Percentiles rank a stretch among this genome's conserved stretches.
Conservation (phyloP, 2,329 filamentous ascomycete genomes). For the Arachnomyces sp. region DNA sequence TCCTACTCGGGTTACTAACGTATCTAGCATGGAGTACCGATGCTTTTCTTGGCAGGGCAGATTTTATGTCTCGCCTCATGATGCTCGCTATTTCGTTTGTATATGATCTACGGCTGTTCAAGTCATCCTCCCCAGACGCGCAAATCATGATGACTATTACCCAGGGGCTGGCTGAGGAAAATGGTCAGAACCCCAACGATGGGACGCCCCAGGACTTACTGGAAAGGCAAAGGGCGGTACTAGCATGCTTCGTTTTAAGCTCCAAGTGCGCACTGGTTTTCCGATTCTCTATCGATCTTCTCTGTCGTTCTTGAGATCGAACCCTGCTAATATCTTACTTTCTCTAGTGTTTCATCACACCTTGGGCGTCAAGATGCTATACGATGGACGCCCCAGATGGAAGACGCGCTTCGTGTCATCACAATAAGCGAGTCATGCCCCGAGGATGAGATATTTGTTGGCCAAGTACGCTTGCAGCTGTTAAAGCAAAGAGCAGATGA, state of each 20-base stretch:
- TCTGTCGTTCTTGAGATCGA: neutral
- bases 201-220: constrained; percentile 13
- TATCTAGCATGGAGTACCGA: constrained; percentile 33
- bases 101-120: constrained; percentile 29
- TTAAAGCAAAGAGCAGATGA: constrained; percentile 24
- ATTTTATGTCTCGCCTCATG: constrained; percentile 28
- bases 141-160: constrained; percentile 24
- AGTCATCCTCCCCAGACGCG: constrained; percentile 22
- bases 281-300: neutral
- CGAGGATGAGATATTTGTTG: constrained; percentile 23
- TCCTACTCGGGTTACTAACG: constrained; percentile 29
- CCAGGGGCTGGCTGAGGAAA: constrained; percentile 18
- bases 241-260: constrained; percentile 26
- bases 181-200: constrained; percentile 5
- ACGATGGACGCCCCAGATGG: constrained; percentile 34
- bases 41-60: constrained; percentile 23
- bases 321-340: constrained; percentile 7
- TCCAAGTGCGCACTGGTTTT: constrained; percentile 17
- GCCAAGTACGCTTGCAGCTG: constrained; percentile 31
- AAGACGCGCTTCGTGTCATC: constrained; percentile 25
- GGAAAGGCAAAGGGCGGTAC: constrained; percentile 21
- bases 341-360: constrained; percentile 25
- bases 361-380: constrained; percentile 27
- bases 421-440: constrained; percentile 17
- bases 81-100: constrained; percentile 31